Percentiles rank a stretch among this genome's conserved stretches.
phyloP scores from a whole-genome alignment of 202 grass and related monocot genomes.

The Panicum hallii region DNA sequence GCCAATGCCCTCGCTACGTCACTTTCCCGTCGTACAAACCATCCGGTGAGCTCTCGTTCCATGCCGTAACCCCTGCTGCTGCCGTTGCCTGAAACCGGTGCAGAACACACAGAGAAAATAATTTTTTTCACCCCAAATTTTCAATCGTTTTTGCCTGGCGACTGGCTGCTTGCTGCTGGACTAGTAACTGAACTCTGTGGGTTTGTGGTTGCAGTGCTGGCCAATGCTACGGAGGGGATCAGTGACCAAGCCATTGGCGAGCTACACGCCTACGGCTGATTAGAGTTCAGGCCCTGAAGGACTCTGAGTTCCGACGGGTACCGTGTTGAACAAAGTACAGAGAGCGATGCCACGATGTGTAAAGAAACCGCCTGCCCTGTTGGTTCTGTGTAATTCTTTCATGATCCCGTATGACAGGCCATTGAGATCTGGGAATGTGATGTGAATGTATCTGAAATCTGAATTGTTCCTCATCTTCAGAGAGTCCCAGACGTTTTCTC shows the following conservation, averaged over 20 bases:
- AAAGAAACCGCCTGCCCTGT: neutral
- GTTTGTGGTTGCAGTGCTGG: constrained; percentile 35
- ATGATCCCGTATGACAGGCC: neutral
- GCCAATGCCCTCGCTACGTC: constrained; percentile 71
- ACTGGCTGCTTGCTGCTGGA: neutral
- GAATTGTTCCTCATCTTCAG: neutral
- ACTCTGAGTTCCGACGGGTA: neutral
- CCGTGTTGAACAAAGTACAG: neutral
- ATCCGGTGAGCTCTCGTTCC: constrained; percentile 28
- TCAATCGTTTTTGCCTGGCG: neutral
- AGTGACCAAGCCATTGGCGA: constrained; percentile 8
- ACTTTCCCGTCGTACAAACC: constrained; percentile 76
- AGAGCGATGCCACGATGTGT: neutral
- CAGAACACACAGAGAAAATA: neutral
- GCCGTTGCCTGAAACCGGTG: neutral
- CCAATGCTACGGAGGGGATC: constrained; percentile 18
- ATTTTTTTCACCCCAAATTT: neutral
- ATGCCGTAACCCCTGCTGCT: neutral
- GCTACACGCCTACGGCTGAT: neutral
- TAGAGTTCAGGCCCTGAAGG: neutral
- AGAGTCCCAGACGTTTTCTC: neutral
- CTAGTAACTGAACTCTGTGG: neutral
- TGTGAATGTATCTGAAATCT: neutral
- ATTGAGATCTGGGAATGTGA: neutral
- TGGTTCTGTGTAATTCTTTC: constrained; percentile 27